Percentiles rank a stretch among this genome's conserved stretches.
Evolutionary conservation across 1,139 yeast species (phyloP).

Genomic region (Pichia sp.): DNA sequence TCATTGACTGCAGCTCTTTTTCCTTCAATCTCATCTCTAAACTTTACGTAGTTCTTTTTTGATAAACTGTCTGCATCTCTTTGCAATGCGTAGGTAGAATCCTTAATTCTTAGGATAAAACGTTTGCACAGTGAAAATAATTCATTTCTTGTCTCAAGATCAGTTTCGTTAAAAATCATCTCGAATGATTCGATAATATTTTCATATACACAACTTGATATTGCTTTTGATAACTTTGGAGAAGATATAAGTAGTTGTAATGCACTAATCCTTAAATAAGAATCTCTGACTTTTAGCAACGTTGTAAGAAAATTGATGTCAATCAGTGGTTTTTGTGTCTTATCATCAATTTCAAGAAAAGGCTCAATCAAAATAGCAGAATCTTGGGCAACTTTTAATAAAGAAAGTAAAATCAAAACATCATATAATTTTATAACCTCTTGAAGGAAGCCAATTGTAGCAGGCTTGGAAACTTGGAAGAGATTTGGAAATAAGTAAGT

Average conservation of each 20-base stretch:
- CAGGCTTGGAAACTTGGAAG: slow-evolving; percentile 42
- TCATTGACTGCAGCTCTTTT: slow-evolving; percentile 26
- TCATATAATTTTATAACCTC: slow-evolving; percentile 23
- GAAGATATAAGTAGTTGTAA: slow-evolving; percentile 56
- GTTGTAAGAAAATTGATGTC: slow-evolving; percentile 31
- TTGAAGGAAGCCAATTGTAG: slow-evolving; percentile 35
- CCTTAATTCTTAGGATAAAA: slow-evolving; percentile 57
- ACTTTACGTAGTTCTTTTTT: slow-evolving; percentile 28
- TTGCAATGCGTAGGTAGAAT: slow-evolving; percentile 50
- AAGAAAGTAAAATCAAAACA: slow-evolving; percentile 41
- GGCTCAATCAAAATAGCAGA: slow-evolving; percentile 48
- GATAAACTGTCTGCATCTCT: slow-evolving; percentile 40
- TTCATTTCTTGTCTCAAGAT: slow-evolving; percentile 61
- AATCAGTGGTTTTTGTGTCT: slow-evolving; percentile 27
- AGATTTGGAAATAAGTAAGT: slow-evolving; percentile 57
- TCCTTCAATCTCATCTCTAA: slow-evolving; percentile 30
- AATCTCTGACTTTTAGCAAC: slow-evolving; percentile 37
- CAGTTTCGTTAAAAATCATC: slow-evolving; percentile 50
- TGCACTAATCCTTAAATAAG: slow-evolving; percentile 47
- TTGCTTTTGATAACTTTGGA: slow-evolving; percentile 52
- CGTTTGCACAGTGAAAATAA: slow-evolving; percentile 53
- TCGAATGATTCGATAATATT: slow-evolving; percentile 39
- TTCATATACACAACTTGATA: slow-evolving; percentile 39
- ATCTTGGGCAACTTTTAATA: slow-evolving; percentile 60
- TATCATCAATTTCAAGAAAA: slow-evolving; percentile 31